These are phyloP conservation scores for Teunomyces barrocoloradensis DNA, from an alignment of 805 yeast genomes.

Conservation along the genomic window DNA sequence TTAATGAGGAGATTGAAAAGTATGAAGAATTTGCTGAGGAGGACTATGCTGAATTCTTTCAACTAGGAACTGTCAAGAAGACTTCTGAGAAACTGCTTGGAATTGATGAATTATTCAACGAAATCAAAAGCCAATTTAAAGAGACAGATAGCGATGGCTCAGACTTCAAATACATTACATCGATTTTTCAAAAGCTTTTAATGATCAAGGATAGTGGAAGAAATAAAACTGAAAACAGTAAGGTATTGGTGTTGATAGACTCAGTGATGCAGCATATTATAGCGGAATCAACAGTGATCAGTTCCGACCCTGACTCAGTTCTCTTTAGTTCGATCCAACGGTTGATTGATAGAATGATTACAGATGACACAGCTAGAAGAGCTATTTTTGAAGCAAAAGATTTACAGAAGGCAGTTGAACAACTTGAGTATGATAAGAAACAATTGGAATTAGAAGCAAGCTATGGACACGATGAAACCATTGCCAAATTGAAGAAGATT, in stretches of 20 bases:
- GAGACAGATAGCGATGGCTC: constrained; percentile 7
- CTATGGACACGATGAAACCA: constrained; percentile 18
- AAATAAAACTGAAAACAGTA: constrained; percentile 20
- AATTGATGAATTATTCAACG: constrained; percentile 11
- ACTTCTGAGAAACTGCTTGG: constrained; percentile 7
- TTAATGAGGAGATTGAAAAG: constrained; percentile 36
- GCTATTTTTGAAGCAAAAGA: constrained; percentile 31
- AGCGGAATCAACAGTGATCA: constrained; percentile 21
- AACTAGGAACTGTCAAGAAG: constrained; percentile 7
- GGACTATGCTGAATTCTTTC: constrained; percentile 28
- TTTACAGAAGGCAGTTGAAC: constrained; percentile 20
- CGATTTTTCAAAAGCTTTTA: constrained; percentile 26
- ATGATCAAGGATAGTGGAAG: constrained; percentile 25
- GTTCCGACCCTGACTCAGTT: constrained; percentile 25
- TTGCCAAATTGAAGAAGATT: constrained; percentile 23
- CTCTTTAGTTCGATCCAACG: constrained; percentile 32
- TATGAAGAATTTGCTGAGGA: constrained; percentile 40
- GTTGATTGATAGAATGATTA: constrained; percentile 30
- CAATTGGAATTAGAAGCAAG: constrained; percentile 20
- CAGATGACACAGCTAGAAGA: constrained; percentile 35
- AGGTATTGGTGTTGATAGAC: constrained; percentile 27
- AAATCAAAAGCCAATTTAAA: constrained; percentile 10
- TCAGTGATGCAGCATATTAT: constrained; percentile 30
- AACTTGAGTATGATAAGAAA: constrained; percentile 20
- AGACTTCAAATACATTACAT: constrained; percentile 11